Conservation (phyloP, 257 asterid species). For the Gentiana dahurica region DNA sequence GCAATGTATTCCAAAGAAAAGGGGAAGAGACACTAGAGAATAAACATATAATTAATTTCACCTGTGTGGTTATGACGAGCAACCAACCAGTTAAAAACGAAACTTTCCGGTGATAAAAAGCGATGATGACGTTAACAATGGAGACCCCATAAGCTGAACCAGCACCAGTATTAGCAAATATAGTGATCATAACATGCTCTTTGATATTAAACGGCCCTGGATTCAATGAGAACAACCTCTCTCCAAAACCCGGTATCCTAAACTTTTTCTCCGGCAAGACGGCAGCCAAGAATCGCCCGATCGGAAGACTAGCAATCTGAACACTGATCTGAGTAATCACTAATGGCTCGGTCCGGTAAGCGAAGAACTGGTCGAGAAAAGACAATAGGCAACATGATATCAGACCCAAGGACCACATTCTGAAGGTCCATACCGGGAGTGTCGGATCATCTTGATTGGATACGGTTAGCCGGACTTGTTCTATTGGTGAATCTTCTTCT, state of each 20-base stretch:
- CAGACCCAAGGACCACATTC: conserved; percentile 86
- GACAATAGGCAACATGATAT: conserved; percentile 62
- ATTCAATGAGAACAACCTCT: conserved; percentile 40
- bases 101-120: conserved; percentile 57
- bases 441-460: conserved; percentile 60
- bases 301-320: conserved; percentile 78
- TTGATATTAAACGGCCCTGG: conserved; percentile 93
- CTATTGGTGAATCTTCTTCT: conserved; percentile 17
- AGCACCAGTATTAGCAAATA: conserved; percentile 84
- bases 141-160: conserved; percentile 74
- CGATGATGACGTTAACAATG: conserved; percentile 62
- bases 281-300: conserved; percentile 92
- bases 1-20: background rate
- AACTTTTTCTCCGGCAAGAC: conserved; percentile 45
- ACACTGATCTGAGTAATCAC: conserved; percentile 81
- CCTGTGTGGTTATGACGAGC: conserved; percentile 88
- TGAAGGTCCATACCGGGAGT: conserved; percentile 65
- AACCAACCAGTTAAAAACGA: conserved; percentile 80
- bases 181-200: conserved; percentile 82
- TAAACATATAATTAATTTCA: background rate
- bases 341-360: conserved; percentile 77
- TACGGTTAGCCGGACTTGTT: conserved; percentile 58
- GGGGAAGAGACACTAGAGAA: background rate
- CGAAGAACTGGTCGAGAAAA: conserved; percentile 84
- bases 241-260: conserved; percentile 47